Evolutionary conservation across 768 basidiomycete genomes (phyloP), one percentile per base, ranked within the genome.

Genomic region (Hypholoma sublateritium): DNA sequence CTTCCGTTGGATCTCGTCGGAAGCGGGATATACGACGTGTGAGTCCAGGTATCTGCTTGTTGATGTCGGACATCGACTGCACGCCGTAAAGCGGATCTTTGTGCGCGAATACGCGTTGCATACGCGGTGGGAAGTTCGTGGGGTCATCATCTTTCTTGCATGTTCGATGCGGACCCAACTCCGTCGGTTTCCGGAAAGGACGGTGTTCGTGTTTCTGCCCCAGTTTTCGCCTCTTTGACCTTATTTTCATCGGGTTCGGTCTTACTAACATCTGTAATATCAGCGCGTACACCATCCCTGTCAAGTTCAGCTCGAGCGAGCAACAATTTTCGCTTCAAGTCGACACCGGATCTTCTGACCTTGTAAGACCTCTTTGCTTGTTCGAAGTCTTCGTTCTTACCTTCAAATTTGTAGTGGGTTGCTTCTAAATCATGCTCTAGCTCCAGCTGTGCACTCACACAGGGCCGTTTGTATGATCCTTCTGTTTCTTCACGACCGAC

Each of bases 261-360:
- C 35, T 37, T 39, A 22, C 12, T 11, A 53, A 16, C 22, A 12
- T 6, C 14, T 34, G 19, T 48, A 7, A 19, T 19, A 1, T 49
- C 63, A 91, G 89, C 24, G 77, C 81, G 4, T 91, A 92, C 66
- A 85, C 85, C 2, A 69, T 89, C n/a, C 76, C 83, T 3, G 72
- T 88, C 4, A 69, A 65, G 17, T 73, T 90, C 21, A 89, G 90
- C 11, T 52, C 68, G 6, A 70, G 66, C 8, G 65, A 65, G 32
- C 80, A 87, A 54, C 78, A 76, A 21, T 70, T 88, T 21, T 84
- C 80, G 5, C 71, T 92, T 2, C 89, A 91, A 65, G 80, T 93
- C 36, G 91, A 93, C 63, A 90, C 88, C 0, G 91, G 91, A 25
- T 92, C 91, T 0, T 89, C 89, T 0, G 91, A 93, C 72, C 75